Percentiles rank a stretch among this genome's conserved stretches.
Conservation (phyloP, 352 stramenopile species). For the Phytopythium montanum region DNA sequence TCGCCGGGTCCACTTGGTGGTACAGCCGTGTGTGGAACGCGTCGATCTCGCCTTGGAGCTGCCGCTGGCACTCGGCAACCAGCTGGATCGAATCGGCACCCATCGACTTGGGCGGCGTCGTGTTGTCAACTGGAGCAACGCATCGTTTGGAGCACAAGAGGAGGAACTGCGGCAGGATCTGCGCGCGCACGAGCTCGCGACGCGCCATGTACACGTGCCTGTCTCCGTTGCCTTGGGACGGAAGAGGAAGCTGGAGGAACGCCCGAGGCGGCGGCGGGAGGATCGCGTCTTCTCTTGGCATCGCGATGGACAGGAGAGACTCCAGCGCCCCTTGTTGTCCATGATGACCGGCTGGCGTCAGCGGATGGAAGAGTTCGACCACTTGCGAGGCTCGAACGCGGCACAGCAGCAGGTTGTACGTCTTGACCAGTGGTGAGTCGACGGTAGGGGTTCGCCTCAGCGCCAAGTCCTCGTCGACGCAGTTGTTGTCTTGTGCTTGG, state of each 20-base stretch:
- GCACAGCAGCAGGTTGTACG: conserved; percentile 36
- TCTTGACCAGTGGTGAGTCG: conserved; percentile 13
- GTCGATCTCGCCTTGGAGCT: conserved; percentile 24
- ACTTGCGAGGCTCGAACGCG: conserved; percentile 32
- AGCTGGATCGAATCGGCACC: background rate
- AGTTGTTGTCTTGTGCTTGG: background rate
- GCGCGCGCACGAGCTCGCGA: conserved; percentile 10
- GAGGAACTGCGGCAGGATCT: conserved; percentile 35
- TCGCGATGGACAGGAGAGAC: background rate
- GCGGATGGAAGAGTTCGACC: conserved; percentile 28
- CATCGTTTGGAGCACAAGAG: conserved; percentile 25
- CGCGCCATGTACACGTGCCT: conserved; percentile 34
- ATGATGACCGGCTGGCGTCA: conserved; percentile 1
- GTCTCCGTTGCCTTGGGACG: background rate
- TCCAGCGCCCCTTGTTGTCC: background rate
- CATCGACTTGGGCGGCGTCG: background rate
- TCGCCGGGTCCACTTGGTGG: conserved; percentile 29
- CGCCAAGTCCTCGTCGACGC: background rate
- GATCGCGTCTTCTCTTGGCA: conserved; percentile 9
- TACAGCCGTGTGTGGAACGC: conserved; percentile 29
- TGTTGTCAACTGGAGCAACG: background rate
- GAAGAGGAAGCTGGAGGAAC: conserved; percentile 18
- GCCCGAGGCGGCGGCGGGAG: conserved; percentile 23
- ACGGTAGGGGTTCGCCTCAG: background rate
- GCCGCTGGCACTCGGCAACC: conserved; percentile 16